These are phyloP conservation scores for Podosphaera fusca DNA, from an alignment of 2,329 filamentous ascomycete species.

Conservation along the genomic window DNA sequence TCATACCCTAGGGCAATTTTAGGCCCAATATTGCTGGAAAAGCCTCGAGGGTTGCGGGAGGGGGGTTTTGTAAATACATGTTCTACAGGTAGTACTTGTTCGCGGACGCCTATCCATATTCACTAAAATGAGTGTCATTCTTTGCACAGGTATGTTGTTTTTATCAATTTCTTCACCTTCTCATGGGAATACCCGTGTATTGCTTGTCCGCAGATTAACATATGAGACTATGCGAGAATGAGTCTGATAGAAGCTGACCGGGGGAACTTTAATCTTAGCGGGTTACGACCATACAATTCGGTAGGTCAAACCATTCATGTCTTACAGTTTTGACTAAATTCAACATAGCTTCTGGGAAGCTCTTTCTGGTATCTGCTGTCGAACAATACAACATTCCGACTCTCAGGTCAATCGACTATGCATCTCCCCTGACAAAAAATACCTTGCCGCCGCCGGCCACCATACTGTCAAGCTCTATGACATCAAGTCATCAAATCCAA, in stretches of 20 bases:
- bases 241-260: slow-evolving; percentile 9
- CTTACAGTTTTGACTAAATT: slow-evolving; percentile 2
- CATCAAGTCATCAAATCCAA: slow-evolving; percentile 94
- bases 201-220: background rate
- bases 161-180: background rate
- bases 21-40: too few species aligned
- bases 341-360: slow-evolving; percentile 79
- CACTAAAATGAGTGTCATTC: slow-evolving; percentile 10
- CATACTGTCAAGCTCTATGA: slow-evolving; percentile 93
- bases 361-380: slow-evolving; percentile 87
- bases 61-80: too few species aligned
- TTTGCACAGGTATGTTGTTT: slow-evolving; percentile 10
- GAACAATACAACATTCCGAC: slow-evolving; percentile 93
- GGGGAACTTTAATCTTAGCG: slow-evolving; percentile 21
- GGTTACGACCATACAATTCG: slow-evolving; percentile 57
- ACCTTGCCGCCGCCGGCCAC: slow-evolving; percentile 51
- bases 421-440: slow-evolving; percentile 95
- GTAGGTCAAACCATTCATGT: slow-evolving; percentile 19
- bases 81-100: background rate
- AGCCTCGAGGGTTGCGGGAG: too few species aligned
- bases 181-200: background rate
- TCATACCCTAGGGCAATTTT: too few species aligned
- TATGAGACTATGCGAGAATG: background rate
- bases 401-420: slow-evolving; percentile 96
- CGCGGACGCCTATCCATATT: background rate